Percentiles rank a stretch among this genome's conserved stretches.
These are phyloP conservation scores for Hanseniaspora vineae DNA, from an alignment of 805 yeast species.

Conservation along the genomic window DNA sequence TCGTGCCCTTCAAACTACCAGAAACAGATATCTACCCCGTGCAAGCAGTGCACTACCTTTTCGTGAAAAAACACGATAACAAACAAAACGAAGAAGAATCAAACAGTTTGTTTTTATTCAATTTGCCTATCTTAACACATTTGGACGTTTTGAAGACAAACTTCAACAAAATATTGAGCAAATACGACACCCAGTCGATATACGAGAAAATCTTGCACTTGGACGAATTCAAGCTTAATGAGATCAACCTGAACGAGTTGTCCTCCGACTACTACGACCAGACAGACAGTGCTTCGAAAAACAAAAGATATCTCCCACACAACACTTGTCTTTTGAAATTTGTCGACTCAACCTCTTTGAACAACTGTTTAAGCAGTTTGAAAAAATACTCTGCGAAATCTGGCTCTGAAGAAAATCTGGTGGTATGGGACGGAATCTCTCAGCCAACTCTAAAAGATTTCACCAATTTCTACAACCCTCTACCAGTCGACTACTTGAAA, in stretches of 20 bases:
- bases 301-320: slow-evolving; percentile 41
- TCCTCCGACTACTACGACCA: slow-evolving; percentile 33
- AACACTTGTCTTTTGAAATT: slow-evolving; percentile 64
- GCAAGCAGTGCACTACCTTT: slow-evolving; percentile 38
- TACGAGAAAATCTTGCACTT: slow-evolving; percentile 37
- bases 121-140: slow-evolving; percentile 56
- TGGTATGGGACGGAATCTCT: slow-evolving; percentile 24
- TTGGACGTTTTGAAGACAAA: slow-evolving; percentile 40
- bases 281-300: slow-evolving; percentile 25
- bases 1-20: slow-evolving; percentile 22
- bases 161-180: slow-evolving; percentile 39
- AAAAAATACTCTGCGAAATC: slow-evolving; percentile 40
- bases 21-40: slow-evolving; percentile 6
- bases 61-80: slow-evolving; percentile 49
- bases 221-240: slow-evolving; percentile 31
- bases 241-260: slow-evolving; percentile 41
- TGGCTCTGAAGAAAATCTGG: slow-evolving; percentile 28
- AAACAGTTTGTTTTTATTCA: slow-evolving; percentile 57
- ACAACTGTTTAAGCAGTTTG: slow-evolving; percentile 43
- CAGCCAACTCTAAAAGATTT: slow-evolving; percentile 30
- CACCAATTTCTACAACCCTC: slow-evolving; percentile 28
- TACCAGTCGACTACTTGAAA: slow-evolving; percentile 39
- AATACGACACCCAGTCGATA: slow-evolving; percentile 40
- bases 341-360: slow-evolving; percentile 52
- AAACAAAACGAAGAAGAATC: slow-evolving; percentile 30